Base-by-base conservation (phyloP, 176 grass and related monocot genomes). In the Oryza longistaminata region DNA sequence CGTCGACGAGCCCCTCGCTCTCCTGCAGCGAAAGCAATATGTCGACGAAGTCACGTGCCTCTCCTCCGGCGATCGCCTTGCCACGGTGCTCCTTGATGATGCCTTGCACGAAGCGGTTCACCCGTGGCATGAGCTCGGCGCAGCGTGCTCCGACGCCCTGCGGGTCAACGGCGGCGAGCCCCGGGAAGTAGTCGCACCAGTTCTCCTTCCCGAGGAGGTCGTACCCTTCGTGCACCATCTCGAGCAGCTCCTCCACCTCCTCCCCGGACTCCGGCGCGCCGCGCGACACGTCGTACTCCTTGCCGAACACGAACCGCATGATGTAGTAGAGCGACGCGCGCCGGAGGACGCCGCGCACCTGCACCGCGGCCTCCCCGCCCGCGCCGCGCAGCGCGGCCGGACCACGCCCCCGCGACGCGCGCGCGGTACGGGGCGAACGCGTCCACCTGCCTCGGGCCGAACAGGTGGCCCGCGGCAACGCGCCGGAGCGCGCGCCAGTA, bases 261-360 rank as follows among this genome's bases (percentile, higher is more conserved):
- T 69, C 6, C 39, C 80, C 68, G 22, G 84, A 27, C 29, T 39
- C 77, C 17, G 74, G 13, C 27, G 19, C 77, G 29, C 27, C 43
- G 53, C 24, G 64, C 74, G 86, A 85, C 82, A 90, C 78, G 75
- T 90, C 65, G 69, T 90, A 97, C 78, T 75, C 71, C 85, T 92
- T 93, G 48, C 94, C 91, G 68, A 97, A 97, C 85, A 97, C 94
- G 68, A 90, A 93, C 48, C 85, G 78, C 94, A 97, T 92, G 86
- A 97, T 97, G 78, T 93, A 93, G 82, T 90, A 91, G 68, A 97
- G 91, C 66, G 91, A 87, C 13, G 95, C 84, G 19, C 88, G 88
- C 29, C 88, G 91, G 21, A 97, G 88, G 43, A 97, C 44, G 46
- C 76, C 55, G 40, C 95, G 92, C 17, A 93, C 78, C 83, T 84